phyloP scores from a whole-genome alignment of 352 stramenopile genomes.

The Lagenidium giganteum region DNA sequence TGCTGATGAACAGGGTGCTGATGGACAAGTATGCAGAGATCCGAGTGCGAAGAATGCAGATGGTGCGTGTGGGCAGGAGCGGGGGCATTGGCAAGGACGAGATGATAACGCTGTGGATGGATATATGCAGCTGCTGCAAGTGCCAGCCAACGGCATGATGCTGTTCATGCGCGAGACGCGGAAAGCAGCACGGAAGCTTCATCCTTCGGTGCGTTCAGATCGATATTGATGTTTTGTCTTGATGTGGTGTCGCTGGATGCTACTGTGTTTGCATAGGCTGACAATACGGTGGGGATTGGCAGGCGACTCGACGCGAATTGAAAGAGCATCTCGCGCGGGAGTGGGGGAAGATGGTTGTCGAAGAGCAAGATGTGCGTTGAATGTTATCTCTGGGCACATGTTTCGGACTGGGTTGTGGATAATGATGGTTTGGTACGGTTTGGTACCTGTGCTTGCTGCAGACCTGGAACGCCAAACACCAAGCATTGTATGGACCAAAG shows the following conservation, averaged over 20 bases:
- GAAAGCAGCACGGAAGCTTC: slow-evolving; percentile 8
- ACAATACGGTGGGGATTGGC: slow-evolving; percentile 2
- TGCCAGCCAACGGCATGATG: slow-evolving; percentile 24
- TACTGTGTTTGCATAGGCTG: no score
- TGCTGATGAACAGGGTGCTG: slow-evolving; percentile 24
- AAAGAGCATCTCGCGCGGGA: slow-evolving; percentile 9
- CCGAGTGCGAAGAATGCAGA: slow-evolving; percentile 34
- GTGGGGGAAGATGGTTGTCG: slow-evolving; percentile 21
- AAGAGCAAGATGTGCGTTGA: slow-evolving; percentile 26
- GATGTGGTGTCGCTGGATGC: no score
- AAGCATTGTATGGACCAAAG: neutral
- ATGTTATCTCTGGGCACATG: neutral
- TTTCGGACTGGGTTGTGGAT: no score
- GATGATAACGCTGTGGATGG: no score
- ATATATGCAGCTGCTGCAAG: slow-evolving; percentile 22
- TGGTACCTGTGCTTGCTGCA: slow-evolving; percentile 7
- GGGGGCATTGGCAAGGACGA: no score
- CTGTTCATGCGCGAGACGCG: slow-evolving; percentile 31
- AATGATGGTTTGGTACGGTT: neutral
- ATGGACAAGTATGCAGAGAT: slow-evolving; percentile 40
- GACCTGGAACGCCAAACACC: slow-evolving; percentile 11
- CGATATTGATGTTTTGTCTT: no score
- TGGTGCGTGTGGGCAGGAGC: slow-evolving; percentile 13
- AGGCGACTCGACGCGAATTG: slow-evolving; percentile 28
- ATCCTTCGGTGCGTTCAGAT: slow-evolving; percentile 19